Base-by-base conservation (phyloP, 2,329 filamentous ascomycete species). In the Pezicula radicicola region DNA sequence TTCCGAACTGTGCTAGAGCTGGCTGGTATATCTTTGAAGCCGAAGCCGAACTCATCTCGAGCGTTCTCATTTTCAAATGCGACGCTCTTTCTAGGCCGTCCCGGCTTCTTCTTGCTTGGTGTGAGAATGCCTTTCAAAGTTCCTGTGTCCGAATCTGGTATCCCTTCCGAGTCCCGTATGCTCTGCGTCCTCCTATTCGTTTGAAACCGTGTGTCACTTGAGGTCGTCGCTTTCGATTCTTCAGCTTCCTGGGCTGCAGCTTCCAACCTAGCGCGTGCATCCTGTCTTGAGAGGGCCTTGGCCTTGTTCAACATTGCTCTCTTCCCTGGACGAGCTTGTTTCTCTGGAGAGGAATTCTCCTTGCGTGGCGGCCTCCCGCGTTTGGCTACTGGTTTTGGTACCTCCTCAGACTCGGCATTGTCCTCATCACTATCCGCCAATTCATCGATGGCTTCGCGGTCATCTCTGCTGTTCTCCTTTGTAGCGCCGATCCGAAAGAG, bases 71-170 rank as follows among this genome's bases (percentile, higher is more conserved):
- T 57, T 19, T 74, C 70, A 59, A 84, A 84, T 0, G 72, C 76
- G 15, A 83, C 80, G 54, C 66, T 82, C 66, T 83, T 84, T 7
- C 66, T 70, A 49, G 68, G 54, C 60, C 72, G 65, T 25, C 65
- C 66, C 7, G 53, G 51, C 47, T 60, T 69, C 53, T 72, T 75
- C 63, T 76, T 78, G 15, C 70, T 71, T 2, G 81, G 80, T 2
- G 77, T 76, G 44, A 83, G 60, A 48, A 84, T 84, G 6, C 80
- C 73, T 59, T 77, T 82, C 8, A 78, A 70, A n/a, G 56, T 53
- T 25, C 33, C 47, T 30, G 42, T 13, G 25, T n/a, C 16, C 13
- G 41, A 46, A n/a, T 46, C 43, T 18, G 13, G n/a, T 27, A 36
- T 45, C 18, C 35, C 30, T 10, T 36, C 30, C 18, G 49, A 37